Evolutionary conservation across 148 eudicot species (phyloP).

Genomic region (Dianthus caryophyllus): DNA sequence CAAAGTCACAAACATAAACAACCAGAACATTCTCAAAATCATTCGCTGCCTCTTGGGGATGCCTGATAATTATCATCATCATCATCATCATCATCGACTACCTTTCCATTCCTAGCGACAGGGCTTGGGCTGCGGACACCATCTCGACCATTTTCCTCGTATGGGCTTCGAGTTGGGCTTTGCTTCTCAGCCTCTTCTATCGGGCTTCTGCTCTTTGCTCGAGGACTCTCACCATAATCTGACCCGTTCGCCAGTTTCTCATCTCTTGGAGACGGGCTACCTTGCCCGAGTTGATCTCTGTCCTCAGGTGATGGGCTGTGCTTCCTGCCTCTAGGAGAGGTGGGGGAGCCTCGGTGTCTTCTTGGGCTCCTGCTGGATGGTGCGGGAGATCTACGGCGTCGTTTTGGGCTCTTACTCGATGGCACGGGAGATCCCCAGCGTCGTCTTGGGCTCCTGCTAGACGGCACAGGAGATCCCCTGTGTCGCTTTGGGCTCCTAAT

Average conservation of each 20-base stretch:
- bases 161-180: neutral
- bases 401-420: constrained; percentile 35
- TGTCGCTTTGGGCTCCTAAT: constrained; percentile 58
- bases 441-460: constrained; percentile 58
- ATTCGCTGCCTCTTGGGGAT: too few species aligned
- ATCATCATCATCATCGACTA: too few species aligned
- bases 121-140: too few species aligned
- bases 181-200: constrained; percentile 32
- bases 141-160: too few species aligned
- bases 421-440: constrained; percentile 35
- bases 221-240: constrained; percentile 58
- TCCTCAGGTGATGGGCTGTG: neutral
- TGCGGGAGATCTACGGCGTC: too few species aligned
- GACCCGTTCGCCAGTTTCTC: constrained; percentile 37
- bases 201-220: constrained; percentile 53
- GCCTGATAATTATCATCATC: too few species aligned
- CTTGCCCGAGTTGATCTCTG: neutral
- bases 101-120: too few species aligned
- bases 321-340: constrained; percentile 25
- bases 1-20: too few species aligned
- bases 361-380: constrained; percentile 59
- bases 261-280: constrained; percentile 40
- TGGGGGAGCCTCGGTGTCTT: constrained; percentile 20
- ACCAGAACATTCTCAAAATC: too few species aligned
- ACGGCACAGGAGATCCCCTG: constrained; percentile 33